Conservation (phyloP, 148 eudicot genomes). For the Camellia granthamiana region DNA sequence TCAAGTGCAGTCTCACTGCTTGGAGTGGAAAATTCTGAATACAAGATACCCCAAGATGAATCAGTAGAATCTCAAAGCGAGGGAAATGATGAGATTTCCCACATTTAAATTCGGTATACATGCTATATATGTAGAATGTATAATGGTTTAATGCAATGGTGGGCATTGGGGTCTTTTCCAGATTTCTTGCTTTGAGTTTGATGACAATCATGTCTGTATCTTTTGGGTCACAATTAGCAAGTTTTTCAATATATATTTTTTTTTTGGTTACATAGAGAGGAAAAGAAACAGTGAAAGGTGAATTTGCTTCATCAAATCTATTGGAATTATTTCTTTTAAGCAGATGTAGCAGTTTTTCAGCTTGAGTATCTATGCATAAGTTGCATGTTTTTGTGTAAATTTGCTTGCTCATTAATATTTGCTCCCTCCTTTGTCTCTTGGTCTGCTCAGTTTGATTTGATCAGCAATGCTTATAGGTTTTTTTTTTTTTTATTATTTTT, state of each 20-base stretch:
- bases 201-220: neutral
- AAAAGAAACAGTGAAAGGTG: neutral
- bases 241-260: neutral
- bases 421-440: no score
- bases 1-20: conserved; percentile 17
- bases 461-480: no score
- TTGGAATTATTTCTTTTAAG: no score
- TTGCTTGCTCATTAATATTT: no score
- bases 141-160: neutral
- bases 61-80: conserved; percentile 14
- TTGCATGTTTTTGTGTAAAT: no score
- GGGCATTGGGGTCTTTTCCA: neutral
- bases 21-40: conserved; percentile 23
- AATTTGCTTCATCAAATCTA: neutral
- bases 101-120: conserved; percentile 2
- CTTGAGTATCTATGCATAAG: no score
- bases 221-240: neutral
- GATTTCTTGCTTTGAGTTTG: neutral
- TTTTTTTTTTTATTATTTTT: no score
- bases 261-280: neutral
- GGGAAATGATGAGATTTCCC: conserved; percentile 19
- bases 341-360: no score
- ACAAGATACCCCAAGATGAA: conserved; percentile 22
- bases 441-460: no score
- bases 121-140: neutral